These are phyloP conservation scores for Fonsecaea multimorphosa DNA, from an alignment of 2,329 filamentous ascomycete genomes.

Conservation along the genomic window DNA sequence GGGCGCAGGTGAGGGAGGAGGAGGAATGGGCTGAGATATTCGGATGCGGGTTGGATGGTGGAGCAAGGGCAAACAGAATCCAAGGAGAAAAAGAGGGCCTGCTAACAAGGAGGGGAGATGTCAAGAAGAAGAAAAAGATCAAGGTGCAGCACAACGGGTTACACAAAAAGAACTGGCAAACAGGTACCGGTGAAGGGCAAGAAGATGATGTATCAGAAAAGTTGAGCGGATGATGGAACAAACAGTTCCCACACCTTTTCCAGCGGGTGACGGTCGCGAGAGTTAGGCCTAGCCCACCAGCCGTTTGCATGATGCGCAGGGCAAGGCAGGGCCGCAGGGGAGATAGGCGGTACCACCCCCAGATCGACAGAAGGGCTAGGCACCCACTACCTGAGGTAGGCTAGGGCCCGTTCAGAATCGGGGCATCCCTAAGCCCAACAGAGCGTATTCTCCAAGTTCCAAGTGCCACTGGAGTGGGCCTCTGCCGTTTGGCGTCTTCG, in stretches of 20 bases:
- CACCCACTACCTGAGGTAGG: not conserved
- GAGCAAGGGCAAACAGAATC: conserved; percentile 19
- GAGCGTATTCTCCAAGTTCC: not conserved
- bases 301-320: conserved; percentile 1
- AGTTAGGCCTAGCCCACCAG: not conserved
- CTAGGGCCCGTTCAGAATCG: not conserved
- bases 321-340: conserved; percentile 3
- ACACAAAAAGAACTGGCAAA: conserved; percentile 22
- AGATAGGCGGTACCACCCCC: conserved; percentile 7
- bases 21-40: conserved; percentile 22
- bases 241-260: too few species aligned
- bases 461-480: not conserved
- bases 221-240: conserved; percentile 10
- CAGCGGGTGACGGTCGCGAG: conserved; percentile 2
- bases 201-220: conserved; percentile 37
- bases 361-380: conserved; percentile 7
- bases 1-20: conserved; percentile 28
- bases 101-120: conserved; percentile 5
- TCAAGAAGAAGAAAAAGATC: not conserved
- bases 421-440: conserved; percentile 2
- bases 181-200: conserved; percentile 28
- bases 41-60: conserved; percentile 10
- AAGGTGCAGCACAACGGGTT: conserved; percentile 12
- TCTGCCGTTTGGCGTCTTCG: conserved; percentile 3
- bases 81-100: conserved; percentile 11